Conservation (phyloP, 805 yeast species). For the Saturnispora sanitii region DNA sequence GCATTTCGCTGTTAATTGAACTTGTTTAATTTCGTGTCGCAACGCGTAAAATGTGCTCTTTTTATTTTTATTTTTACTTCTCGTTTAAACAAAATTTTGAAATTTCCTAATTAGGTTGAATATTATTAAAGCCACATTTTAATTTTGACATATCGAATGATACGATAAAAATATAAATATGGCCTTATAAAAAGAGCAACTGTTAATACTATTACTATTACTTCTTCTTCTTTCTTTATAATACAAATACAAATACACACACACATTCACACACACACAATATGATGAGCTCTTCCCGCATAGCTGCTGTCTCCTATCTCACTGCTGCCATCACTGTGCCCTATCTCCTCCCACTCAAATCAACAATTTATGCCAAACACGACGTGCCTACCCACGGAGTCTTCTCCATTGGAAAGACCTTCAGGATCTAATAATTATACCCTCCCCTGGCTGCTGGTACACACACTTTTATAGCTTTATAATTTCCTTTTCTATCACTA, state of each 20-base stretch:
- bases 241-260: too few species aligned
- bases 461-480: neutral
- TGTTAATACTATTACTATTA: neutral
- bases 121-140: too few species aligned
- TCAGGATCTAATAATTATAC: constrained; percentile 18
- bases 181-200: neutral
- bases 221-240: neutral
- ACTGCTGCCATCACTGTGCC: constrained; percentile 29
- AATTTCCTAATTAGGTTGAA: too few species aligned
- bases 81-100: too few species aligned
- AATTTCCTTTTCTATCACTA: neutral
- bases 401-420: constrained; percentile 24
- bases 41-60: too few species aligned
- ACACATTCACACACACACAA: too few species aligned
- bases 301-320: constrained; percentile 24
- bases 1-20: too few species aligned
- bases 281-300: constrained; percentile 10
- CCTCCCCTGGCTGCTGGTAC: neutral
- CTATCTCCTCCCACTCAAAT: constrained; percentile 26
- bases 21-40: too few species aligned
- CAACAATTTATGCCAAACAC: constrained; percentile 17
- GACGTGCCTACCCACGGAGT: constrained; percentile 19
- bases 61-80: too few species aligned
- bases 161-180: too few species aligned
- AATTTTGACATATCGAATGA: neutral